These are phyloP conservation scores for Debaryomyces maramus DNA, from an alignment of 805 yeast genomes.

Conservation along the genomic window DNA sequence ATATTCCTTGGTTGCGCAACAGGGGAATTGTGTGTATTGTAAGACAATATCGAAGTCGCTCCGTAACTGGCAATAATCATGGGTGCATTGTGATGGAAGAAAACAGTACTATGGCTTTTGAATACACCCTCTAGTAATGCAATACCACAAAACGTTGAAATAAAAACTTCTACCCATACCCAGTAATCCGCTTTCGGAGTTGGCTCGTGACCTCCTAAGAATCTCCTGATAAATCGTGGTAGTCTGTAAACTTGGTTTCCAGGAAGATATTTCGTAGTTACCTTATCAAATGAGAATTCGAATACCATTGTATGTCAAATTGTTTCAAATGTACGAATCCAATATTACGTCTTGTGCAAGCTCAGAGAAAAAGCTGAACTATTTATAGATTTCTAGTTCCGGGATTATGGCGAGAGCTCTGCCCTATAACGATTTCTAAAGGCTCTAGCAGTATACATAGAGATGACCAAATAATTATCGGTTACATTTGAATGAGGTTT, in stretches of 20 bases:
- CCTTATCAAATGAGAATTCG: constrained; percentile 35
- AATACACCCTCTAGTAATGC: constrained; percentile 47
- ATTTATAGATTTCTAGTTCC: too few relatives aligned
- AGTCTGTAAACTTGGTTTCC: constrained; percentile 23
- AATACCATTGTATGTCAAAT: constrained; percentile 35
- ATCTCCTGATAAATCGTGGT: constrained; percentile 34
- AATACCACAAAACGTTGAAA: constrained; percentile 47
- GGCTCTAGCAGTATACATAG: too few relatives aligned
- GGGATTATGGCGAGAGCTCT: too few relatives aligned
- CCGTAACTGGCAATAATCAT: constrained; percentile 54
- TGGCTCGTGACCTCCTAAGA: constrained; percentile 39
- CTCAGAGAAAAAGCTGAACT: too few relatives aligned
- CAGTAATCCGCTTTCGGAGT: constrained; percentile 33
- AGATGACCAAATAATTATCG: too few relatives aligned
- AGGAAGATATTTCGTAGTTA: constrained; percentile 25
- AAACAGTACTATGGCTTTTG: constrained; percentile 31
- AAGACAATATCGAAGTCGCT: constrained; percentile 59
- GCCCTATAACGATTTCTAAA: too few relatives aligned
- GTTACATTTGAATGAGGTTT: too few relatives aligned
- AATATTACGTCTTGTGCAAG: neutral
- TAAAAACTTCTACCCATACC: constrained; percentile 46
- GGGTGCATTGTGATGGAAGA: constrained; percentile 44
- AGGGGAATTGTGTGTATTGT: constrained; percentile 54
- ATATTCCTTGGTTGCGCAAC: constrained; percentile 65
- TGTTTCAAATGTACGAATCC: too few relatives aligned